phyloP scores from a whole-genome alignment of 1,284 basidiomycete genomes.

The Puccinia novopanici region DNA sequence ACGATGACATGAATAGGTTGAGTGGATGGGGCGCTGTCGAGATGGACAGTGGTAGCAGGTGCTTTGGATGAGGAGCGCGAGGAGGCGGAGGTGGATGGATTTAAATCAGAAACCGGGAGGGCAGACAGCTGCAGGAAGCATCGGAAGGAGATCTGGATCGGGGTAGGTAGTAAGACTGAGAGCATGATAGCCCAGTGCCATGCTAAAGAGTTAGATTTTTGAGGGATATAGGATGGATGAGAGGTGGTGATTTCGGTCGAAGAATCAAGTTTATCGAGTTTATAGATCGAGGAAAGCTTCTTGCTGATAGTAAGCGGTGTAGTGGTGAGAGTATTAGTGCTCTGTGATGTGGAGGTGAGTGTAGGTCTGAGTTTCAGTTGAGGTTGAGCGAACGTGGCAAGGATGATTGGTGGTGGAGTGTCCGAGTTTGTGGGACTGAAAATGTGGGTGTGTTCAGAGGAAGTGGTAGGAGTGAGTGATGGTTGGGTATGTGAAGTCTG shows the following conservation, averaged over 20 bases:
- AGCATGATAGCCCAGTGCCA: too few relatives aligned
- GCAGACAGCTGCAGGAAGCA: too few relatives aligned
- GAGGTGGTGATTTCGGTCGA: too few relatives aligned
- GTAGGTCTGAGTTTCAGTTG: background rate
- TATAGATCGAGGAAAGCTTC: background rate
- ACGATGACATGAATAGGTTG: conserved; percentile 31
- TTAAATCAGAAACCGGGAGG: too few relatives aligned
- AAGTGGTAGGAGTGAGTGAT: background rate
- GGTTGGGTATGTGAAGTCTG: background rate
- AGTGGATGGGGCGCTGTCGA: background rate
- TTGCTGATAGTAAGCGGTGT: background rate
- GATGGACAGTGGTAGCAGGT: background rate
- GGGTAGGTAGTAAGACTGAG: too few relatives aligned
- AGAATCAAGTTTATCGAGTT: too few relatives aligned
- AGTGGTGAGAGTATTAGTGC: background rate
- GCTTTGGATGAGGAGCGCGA: too few relatives aligned
- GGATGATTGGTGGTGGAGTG: background rate
- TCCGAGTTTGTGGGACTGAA: background rate
- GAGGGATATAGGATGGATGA: too few relatives aligned
- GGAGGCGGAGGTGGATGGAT: too few relatives aligned
- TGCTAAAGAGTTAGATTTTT: too few relatives aligned
- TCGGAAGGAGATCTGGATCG: too few relatives aligned
- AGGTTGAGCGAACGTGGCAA: background rate
- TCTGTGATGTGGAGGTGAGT: background rate
- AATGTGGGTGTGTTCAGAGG: background rate